Conservation (phyloP, 176 grass and related monocot genomes). For the Raddia guianensis region DNA sequence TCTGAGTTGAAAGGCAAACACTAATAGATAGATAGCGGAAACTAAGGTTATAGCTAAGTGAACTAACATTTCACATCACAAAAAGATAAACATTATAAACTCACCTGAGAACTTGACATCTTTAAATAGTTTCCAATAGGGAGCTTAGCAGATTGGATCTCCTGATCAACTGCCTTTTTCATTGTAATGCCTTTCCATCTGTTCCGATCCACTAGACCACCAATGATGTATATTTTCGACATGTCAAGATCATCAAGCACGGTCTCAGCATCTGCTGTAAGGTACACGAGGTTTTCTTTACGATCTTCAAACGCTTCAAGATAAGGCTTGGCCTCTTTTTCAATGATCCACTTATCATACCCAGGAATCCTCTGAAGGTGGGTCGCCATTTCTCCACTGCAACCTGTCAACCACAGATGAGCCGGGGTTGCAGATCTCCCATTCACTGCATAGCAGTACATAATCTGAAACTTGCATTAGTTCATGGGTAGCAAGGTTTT, state of each 20-base stretch:
- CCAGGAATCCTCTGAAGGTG: constrained; percentile 76
- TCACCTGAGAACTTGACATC: constrained; percentile 97
- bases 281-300: constrained; percentile 82
- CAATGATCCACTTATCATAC: constrained; percentile 88
- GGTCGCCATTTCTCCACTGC: constrained; percentile 74
- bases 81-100: background rate
- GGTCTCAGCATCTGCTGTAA: constrained; percentile 82
- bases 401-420: constrained; percentile 95
- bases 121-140: constrained; percentile 85
- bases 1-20: constrained; percentile 5
- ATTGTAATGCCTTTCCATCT: constrained; percentile 83
- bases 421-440: constrained; percentile 73
- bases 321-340: constrained; percentile 76
- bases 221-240: constrained; percentile 91
- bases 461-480: constrained; percentile 79
- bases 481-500: constrained; percentile 31
- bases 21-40: background rate
- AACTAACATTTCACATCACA: background rate
- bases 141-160: constrained; percentile 88
- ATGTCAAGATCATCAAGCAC: constrained; percentile 83
- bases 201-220: constrained; percentile 91
- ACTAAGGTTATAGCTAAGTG: background rate
- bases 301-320: constrained; percentile 76
- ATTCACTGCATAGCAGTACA: constrained; percentile 98
- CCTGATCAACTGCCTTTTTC: constrained; percentile 85